Percentiles rank a stretch among this genome's conserved stretches.
phyloP scores from a whole-genome alignment of 2,329 filamentous ascomycete genomes.

The Talaromyces amestolkiae region DNA sequence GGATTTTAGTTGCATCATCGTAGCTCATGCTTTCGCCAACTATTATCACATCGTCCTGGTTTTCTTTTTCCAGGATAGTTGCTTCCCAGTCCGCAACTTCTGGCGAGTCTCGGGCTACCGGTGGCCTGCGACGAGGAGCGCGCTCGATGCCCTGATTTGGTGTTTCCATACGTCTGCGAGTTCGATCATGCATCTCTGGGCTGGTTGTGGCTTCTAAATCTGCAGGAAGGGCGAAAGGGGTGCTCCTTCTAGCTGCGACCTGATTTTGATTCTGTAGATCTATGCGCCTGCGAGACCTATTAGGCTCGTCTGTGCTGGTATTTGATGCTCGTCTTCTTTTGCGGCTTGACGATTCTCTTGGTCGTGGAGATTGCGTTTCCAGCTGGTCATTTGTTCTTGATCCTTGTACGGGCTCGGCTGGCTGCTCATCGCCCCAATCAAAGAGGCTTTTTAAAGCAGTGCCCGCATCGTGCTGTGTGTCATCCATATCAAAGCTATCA shows the following conservation, averaged over 20 bases:
- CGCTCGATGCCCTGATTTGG: not conserved
- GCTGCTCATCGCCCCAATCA: not conserved
- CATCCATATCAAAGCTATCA: not conserved
- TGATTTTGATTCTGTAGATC: not conserved
- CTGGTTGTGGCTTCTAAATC: not conserved
- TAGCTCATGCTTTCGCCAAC: not conserved
- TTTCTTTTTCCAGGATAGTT: not conserved
- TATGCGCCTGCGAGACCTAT: not conserved
- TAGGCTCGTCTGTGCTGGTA: not conserved
- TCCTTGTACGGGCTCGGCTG: not conserved
- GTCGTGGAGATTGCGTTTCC: not conserved
- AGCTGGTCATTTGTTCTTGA: not conserved
- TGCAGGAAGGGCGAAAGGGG: not conserved
- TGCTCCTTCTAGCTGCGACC: not conserved
- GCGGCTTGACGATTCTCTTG: not conserved
- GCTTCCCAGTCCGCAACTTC: conserved; percentile 14
- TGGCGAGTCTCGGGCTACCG: not conserved
- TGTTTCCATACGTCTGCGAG: not conserved
- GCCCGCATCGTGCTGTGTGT: not conserved
- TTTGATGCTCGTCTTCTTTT: conserved; percentile 3
- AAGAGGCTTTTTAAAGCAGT: not conserved
- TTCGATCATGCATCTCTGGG: not conserved
- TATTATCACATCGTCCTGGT: not conserved
- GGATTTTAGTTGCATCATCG: conserved; percentile 12
- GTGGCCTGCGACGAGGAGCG: not conserved